Percentiles rank a stretch among this genome's conserved stretches.
phyloP scores from a whole-genome alignment of 176 grass and related monocot species.

The Guadua angustifolia region DNA sequence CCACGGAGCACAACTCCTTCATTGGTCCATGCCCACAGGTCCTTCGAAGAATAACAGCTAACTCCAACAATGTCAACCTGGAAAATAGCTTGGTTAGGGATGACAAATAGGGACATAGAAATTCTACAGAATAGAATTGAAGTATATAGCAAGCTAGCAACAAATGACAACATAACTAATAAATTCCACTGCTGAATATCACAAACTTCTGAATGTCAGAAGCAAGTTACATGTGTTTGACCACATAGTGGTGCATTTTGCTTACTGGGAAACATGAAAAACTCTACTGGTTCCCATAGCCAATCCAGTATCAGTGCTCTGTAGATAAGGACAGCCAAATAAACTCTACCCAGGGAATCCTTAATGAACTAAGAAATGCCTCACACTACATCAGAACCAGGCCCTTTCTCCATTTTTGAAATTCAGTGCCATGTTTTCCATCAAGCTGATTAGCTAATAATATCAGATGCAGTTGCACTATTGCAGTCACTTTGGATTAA shows the following conservation, averaged over 20 bases:
- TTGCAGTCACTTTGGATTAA: conserved; percentile 21
- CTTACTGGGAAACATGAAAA: neutral
- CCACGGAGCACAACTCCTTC: conserved; percentile 85
- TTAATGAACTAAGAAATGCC: conserved; percentile 24
- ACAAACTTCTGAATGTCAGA: conserved; percentile 4
- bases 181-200: conserved; percentile 22
- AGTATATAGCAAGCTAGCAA: neutral
- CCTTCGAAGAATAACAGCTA: conserved; percentile 93
- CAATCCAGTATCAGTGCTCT: neutral
- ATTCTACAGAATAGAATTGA: neutral
- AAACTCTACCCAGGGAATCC: conserved; percentile 13
- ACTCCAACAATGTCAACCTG: conserved; percentile 96
- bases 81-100: conserved; percentile 37
- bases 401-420: neutral
- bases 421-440: neutral
- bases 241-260: neutral
- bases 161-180: conserved; percentile 1
- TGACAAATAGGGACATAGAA: neutral
- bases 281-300: neutral
- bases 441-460: neutral
- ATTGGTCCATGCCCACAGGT: conserved; percentile 89
- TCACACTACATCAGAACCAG: neutral
- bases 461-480: conserved; percentile 12
- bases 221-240: conserved; percentile 16
- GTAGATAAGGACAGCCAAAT: conserved; percentile 17